A percentile compares a stretch with the other conserved stretches of the same genome.
These are phyloP conservation scores for Cryptosporidium viatorum DNA, from an alignment of 169 alveolate genomes.

Conservation along the genomic window DNA sequence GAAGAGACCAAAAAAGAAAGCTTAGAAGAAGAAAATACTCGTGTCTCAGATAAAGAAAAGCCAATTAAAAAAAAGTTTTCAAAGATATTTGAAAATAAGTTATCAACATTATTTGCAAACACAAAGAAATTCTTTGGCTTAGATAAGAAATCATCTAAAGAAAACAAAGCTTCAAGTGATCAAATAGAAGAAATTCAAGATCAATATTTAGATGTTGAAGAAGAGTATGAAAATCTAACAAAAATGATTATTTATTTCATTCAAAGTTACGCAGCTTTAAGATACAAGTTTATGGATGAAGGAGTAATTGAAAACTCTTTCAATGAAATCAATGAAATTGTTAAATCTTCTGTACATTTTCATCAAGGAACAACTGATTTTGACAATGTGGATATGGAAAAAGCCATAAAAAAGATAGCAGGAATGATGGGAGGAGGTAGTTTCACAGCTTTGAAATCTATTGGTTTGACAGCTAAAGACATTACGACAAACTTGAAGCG, in stretches of 20 bases:
- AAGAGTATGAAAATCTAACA: slow-evolving; percentile 30
- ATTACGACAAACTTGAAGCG: slow-evolving; percentile 9
- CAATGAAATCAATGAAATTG: slow-evolving; percentile 10
- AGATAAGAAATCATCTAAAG: slow-evolving; percentile 17
- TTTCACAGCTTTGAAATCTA: slow-evolving; percentile 39
- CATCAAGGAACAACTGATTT: slow-evolving; percentile 44
- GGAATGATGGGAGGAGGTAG: slow-evolving; percentile 69
- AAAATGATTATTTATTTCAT: slow-evolving; percentile 15
- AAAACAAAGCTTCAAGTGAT: background rate
- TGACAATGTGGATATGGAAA: slow-evolving; percentile 46
- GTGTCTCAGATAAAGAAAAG: background rate
- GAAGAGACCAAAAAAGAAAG: background rate
- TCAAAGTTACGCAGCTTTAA: slow-evolving; percentile 59
- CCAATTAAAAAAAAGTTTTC: slow-evolving; percentile 19
- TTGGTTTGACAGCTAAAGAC: slow-evolving; percentile 58
- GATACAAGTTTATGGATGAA: slow-evolving; percentile 9
- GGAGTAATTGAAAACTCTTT: slow-evolving; percentile 19
- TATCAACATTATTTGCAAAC: slow-evolving; percentile 8
- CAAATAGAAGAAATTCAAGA: background rate
- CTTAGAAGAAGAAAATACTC: background rate
- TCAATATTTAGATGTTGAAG: background rate
- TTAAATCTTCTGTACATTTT: slow-evolving; percentile 27
- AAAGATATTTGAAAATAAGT: slow-evolving; percentile 30
- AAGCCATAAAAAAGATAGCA: slow-evolving; percentile 39
- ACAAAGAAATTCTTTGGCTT: slow-evolving; percentile 32